Base-by-base conservation (phyloP, 2,329 filamentous ascomycete species). In the Daldinia sp. region DNA sequence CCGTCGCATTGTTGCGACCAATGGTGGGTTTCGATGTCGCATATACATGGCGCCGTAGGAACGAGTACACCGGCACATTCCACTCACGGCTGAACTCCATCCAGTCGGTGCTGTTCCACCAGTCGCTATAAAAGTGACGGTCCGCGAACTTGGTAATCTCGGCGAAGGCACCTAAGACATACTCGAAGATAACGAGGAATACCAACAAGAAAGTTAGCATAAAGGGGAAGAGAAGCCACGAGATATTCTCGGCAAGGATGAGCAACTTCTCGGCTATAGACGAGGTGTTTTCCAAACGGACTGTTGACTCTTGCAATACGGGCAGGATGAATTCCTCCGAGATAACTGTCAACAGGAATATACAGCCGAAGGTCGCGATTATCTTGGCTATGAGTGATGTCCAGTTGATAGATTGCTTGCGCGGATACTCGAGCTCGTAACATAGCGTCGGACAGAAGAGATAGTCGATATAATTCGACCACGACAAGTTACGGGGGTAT, bases 111-210 rank as follows among this genome's bases (percentile, higher is more conserved):
- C 87, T 89, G 81, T 92, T 92, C 89, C 89, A 90, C 88, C 89
- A 90, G 82, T 91, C 89, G 57, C 85, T 85, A 83, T 98, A 99
- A 83, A 98, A 98, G 80, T 96, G 93, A 44, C 95, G 90, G 80
- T 98, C 96, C 59, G 92, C 95, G 79, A 98, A 98, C 74, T 90
- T 87, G 18, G 94, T 97, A 73, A 98, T 92, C 80, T 99, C 96
- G 13, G 94, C 96, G 76, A 97, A 97, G 54, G 94, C 94, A 65
- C 95, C 96, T 37, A 98, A 88, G 10, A 97, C 88, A 80, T 98
- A 99, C 80, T 99, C 96, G 80, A 98, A 99, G 75, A 98, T 98
- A 79, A 98, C 94, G 65, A 99, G 89, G 83, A 99, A 99, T 62
- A 98, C 94, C 54, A 98, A 89, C 4, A 98, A 84, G 79, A 98